Conservation (phyloP, 2,329 filamentous ascomycete genomes). For the Fusarium lateritium region DNA sequence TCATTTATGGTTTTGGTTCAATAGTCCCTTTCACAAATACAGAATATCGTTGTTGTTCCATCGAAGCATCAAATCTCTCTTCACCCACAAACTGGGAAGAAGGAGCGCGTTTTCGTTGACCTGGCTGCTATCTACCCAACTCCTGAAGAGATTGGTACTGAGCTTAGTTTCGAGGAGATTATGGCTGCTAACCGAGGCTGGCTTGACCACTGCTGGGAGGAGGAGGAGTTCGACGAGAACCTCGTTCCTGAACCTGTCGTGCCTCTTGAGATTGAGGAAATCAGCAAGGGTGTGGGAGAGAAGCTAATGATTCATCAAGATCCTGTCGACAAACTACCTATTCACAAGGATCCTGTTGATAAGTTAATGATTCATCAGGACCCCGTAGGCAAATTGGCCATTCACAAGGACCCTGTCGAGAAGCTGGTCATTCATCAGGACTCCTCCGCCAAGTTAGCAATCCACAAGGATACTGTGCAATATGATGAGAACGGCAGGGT, state of each 20-base stretch:
- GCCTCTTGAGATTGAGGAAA: constrained; percentile 52
- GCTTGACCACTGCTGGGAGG: constrained; percentile 71
- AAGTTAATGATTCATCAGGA: constrained; percentile 20
- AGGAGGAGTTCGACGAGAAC: constrained; percentile 57
- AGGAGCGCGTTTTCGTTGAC: constrained; percentile 90
- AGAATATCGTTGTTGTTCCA: constrained; percentile 78
- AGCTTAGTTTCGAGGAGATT: constrained; percentile 93
- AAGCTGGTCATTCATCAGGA: constrained; percentile 38
- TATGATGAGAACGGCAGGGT: constrained; percentile 73
- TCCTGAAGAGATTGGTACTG: constrained; percentile 76
- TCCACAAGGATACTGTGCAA: constrained; percentile 53
- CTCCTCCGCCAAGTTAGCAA: constrained; percentile 43
- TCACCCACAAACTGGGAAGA: constrained; percentile 86
- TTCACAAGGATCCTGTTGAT: constrained; percentile 36
- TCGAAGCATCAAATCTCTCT: constrained; percentile 82
- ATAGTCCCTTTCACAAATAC: constrained; percentile 73
- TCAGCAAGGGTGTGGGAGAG: constrained; percentile 46
- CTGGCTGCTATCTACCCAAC: constrained; percentile 88
- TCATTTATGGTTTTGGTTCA: constrained; percentile 59
- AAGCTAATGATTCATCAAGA: constrained; percentile 50
- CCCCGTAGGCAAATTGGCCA: constrained; percentile 17
- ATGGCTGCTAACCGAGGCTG: constrained; percentile 83
- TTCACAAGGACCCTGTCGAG: constrained; percentile 24
- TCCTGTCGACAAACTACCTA: constrained; percentile 38
- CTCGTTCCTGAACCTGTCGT: constrained; percentile 48